Percentiles rank a stretch among this genome's conserved stretches.
These are phyloP conservation scores for Mucor sp. DNA, from an alignment of 371 early-diverging fungal genomes.

Conservation along the genomic window DNA sequence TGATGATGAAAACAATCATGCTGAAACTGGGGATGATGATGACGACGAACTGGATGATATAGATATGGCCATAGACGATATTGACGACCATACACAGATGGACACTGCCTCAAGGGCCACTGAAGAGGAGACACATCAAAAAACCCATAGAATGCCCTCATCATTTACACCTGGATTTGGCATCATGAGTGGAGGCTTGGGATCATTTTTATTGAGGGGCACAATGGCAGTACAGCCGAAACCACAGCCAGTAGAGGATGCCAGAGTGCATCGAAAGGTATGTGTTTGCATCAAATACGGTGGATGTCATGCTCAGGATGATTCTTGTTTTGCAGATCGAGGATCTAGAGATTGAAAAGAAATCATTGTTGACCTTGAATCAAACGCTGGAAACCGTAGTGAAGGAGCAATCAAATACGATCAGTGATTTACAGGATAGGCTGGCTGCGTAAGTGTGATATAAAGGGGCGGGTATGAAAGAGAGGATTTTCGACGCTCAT, in stretches of 20 bases:
- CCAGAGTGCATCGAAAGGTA: conserved; percentile 48
- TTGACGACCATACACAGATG: not conserved
- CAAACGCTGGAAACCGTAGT: conserved; percentile 47
- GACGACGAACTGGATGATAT: not conserved
- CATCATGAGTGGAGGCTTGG: conserved; percentile 15
- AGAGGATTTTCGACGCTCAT: not conserved
- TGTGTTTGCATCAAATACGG: not conserved
- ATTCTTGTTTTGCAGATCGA: conserved; percentile 34
- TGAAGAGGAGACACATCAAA: not conserved
- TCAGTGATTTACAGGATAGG: conserved; percentile 43
- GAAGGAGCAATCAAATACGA: conserved; percentile 40
- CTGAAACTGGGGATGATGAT: not conserved
- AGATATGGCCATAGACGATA: not conserved
- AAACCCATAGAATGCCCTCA: not conserved
- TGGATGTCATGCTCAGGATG: not conserved
- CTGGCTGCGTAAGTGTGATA: conserved; percentile 30
- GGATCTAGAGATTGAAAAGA: conserved; percentile 57
- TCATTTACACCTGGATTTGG: conserved; percentile 16
- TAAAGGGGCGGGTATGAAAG: not conserved
- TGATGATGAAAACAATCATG: not conserved
- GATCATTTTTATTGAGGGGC: conserved; percentile 26
- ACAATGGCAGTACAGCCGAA: not conserved
- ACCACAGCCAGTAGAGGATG: conserved; percentile 29
- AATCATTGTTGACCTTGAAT: conserved; percentile 45
- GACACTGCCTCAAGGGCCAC: not conserved